Conservation (phyloP, 78 protist genomes). For the Chrysochromulina parva region DNA sequence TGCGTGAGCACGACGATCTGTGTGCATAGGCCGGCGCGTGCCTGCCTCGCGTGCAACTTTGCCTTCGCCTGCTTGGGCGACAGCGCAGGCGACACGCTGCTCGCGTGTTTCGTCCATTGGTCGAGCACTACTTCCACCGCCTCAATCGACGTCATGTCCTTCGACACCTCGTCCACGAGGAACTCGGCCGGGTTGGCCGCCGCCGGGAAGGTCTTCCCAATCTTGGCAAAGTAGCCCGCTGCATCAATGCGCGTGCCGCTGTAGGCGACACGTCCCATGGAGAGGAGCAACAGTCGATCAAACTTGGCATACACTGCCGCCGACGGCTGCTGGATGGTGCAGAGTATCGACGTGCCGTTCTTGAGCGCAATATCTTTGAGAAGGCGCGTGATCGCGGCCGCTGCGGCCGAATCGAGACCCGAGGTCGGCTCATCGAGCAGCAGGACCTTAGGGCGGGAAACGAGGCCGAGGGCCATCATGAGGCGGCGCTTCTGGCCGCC, state of each 20-base stretch:
- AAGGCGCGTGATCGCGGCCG: not conserved
- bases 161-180: not conserved
- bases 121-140: too few relatives aligned
- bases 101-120: too few relatives aligned
- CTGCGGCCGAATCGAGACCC: constrained; percentile 51
- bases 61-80: too few relatives aligned
- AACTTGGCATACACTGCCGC: not conserved
- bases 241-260: not conserved
- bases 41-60: too few relatives aligned
- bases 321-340: constrained; percentile 16
- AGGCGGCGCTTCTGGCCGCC: constrained; percentile 61
- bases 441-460: constrained; percentile 48
- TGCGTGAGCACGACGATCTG: not conserved
- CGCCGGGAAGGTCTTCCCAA: not conserved
- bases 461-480: constrained; percentile 43
- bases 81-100: too few relatives aligned
- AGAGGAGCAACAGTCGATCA: not conserved
- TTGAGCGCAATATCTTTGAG: not conserved
- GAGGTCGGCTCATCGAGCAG: constrained; percentile 85
- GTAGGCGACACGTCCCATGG: constrained; percentile 13
- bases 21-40: too few relatives aligned
- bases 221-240: not conserved
- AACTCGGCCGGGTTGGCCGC: constrained; percentile 21
- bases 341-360: not conserved
- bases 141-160: too few relatives aligned